Evolutionary conservation across 75 land plant species (phyloP).

Genomic region (Sequoiadendron giganteum): DNA sequence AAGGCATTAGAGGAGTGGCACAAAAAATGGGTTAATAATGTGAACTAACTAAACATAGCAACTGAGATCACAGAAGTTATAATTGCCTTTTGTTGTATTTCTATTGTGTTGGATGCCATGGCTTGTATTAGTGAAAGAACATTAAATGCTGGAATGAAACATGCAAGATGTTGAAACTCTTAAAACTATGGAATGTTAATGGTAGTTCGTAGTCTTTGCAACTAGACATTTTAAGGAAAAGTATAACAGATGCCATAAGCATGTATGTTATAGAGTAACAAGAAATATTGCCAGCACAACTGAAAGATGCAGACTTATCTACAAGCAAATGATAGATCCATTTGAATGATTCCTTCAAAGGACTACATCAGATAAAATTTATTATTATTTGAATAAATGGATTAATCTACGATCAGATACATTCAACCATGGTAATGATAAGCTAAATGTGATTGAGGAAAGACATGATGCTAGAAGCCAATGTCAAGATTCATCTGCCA

Average conservation of each 20-base stretch:
- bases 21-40: neutral
- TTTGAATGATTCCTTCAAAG: neutral
- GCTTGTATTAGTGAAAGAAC: neutral
- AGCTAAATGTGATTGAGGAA: no score
- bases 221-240: neutral
- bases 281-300: neutral
- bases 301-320: neutral
- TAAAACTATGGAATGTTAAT: neutral
- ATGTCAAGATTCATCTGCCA: no score
- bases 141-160: neutral
- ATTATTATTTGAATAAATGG: neutral
- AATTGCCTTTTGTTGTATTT: neutral
- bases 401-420: neutral
- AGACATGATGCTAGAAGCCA: no score
- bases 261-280: neutral
- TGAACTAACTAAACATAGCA: neutral
- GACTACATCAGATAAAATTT: neutral
- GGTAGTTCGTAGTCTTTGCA: neutral
- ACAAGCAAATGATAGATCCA: neutral
- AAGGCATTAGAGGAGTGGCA: neutral
- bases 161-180: neutral
- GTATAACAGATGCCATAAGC: neutral
- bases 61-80: neutral
- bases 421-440: no score
- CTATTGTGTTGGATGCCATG: neutral